These are phyloP conservation scores for Gossypium rotundifolium DNA, from an alignment of 345 rosid species.

Conservation along the genomic window DNA sequence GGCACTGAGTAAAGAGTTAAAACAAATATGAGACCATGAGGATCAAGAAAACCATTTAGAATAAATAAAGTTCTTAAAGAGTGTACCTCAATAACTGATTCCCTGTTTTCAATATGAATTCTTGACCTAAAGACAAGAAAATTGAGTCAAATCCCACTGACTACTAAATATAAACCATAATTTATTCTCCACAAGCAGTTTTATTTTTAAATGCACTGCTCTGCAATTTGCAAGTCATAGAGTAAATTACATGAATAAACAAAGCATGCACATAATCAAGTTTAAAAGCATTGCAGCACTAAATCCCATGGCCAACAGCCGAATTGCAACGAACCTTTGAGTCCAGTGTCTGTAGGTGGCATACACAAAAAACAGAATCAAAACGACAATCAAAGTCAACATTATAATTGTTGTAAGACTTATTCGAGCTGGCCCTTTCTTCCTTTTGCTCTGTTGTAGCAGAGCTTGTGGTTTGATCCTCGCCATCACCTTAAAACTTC, in stretches of 20 bases:
- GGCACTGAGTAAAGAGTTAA: background rate
- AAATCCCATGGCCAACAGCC: background rate
- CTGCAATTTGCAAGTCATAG: background rate
- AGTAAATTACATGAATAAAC: slow-evolving; percentile 3
- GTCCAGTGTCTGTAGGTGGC: slow-evolving; percentile 57
- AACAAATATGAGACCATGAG: background rate
- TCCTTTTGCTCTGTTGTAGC: slow-evolving; percentile 70
- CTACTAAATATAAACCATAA: background rate
- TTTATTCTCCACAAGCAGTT: background rate
- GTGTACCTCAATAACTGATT: slow-evolving; percentile 45
- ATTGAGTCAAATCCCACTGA: background rate
- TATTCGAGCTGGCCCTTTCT: slow-evolving; percentile 57
- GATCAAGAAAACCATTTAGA: background rate
- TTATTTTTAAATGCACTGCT: background rate
- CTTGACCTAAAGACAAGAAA: slow-evolving; percentile 38
- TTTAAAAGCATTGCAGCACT: background rate
- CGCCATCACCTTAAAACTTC: slow-evolving; percentile 38
- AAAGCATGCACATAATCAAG: background rate
- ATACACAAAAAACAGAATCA: slow-evolving; percentile 46
- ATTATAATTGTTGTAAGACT: slow-evolving; percentile 43
- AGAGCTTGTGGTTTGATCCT: slow-evolving; percentile 81
- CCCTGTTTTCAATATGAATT: slow-evolving; percentile 30
- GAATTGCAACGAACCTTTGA: slow-evolving; percentile 35
- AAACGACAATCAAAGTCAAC: slow-evolving; percentile 33
- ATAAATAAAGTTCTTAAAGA: background rate